These are phyloP conservation scores for Poronia punctata DNA, from an alignment of 495 filamentous ascomycete genomes.

Conservation along the genomic window DNA sequence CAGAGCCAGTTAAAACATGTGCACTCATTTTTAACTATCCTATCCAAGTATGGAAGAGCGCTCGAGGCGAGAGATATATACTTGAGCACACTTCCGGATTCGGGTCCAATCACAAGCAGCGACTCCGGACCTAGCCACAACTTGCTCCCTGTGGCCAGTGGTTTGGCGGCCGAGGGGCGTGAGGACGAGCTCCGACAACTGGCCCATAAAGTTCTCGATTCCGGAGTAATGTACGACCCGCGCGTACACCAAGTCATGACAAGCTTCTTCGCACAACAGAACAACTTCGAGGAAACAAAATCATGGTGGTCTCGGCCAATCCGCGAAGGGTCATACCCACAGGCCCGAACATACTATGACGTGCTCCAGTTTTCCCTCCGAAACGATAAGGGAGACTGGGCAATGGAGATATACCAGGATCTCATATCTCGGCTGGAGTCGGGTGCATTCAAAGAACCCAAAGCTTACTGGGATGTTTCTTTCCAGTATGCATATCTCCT, in stretches of 20 bases:
- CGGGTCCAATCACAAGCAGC: slow-evolving; percentile 18
- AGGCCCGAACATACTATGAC: slow-evolving; percentile 38
- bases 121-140: slow-evolving; percentile 12
- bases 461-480: slow-evolving; percentile 58
- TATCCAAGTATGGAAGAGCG: slow-evolving; percentile 53
- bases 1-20: slow-evolving; percentile 29
- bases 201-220: slow-evolving; percentile 24
- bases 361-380: slow-evolving; percentile 44
- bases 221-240: slow-evolving; percentile 27
- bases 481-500: slow-evolving; percentile 68
- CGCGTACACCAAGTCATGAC: slow-evolving; percentile 44
- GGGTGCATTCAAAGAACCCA: slow-evolving; percentile 18
- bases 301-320: slow-evolving; percentile 60
- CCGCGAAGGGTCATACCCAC: slow-evolving; percentile 31
- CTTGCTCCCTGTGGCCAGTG: slow-evolving; percentile 56
- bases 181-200: slow-evolving; percentile 45
- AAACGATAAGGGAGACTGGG: slow-evolving; percentile 56
- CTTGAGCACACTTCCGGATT: slow-evolving; percentile 30
- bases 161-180: slow-evolving; percentile 59
- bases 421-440: slow-evolving; percentile 39
- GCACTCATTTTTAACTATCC: slow-evolving; percentile 43
- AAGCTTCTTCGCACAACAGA: slow-evolving; percentile 41
- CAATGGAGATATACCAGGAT: slow-evolving; percentile 52
- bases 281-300: slow-evolving; percentile 49
- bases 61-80: slow-evolving; percentile 50